Conservation (phyloP, 805 yeast genomes). For the Saccharomycopsis malanga region DNA sequence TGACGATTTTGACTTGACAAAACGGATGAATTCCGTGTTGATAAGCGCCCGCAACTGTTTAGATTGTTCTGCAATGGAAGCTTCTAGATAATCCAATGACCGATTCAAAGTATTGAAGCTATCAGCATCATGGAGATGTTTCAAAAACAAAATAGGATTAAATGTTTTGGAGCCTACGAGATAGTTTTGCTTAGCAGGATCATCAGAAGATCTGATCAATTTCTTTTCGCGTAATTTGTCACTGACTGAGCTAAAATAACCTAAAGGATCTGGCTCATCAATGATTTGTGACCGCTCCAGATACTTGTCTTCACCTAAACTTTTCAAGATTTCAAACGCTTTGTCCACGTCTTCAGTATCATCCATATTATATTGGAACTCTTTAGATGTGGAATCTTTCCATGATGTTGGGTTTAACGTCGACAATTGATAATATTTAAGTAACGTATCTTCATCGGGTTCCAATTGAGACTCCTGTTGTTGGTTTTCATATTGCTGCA, state of each 20-base stretch:
- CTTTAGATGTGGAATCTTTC: slow-evolving; percentile 29
- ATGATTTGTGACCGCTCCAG: slow-evolving; percentile 22
- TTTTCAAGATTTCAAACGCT: slow-evolving; percentile 30
- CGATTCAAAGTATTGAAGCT: slow-evolving; percentile 42
- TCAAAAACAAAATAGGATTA: slow-evolving; percentile 49
- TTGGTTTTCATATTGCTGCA: neutral
- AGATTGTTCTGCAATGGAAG: slow-evolving; percentile 42
- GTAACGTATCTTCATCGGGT: slow-evolving; percentile 26
- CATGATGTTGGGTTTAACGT: slow-evolving; percentile 38
- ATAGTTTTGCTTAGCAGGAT: slow-evolving; percentile 34
- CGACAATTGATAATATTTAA: slow-evolving; percentile 38
- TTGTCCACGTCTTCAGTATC: slow-evolving; percentile 26
- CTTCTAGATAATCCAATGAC: slow-evolving; percentile 44
- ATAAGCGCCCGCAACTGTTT: slow-evolving; percentile 44
- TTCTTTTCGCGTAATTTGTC: slow-evolving; percentile 36
- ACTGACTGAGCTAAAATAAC: slow-evolving; percentile 41
- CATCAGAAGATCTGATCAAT: slow-evolving; percentile 32
- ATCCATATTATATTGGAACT: slow-evolving; percentile 25
- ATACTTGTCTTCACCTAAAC: slow-evolving; percentile 25
- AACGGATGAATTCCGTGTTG: slow-evolving; percentile 53
- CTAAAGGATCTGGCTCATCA: slow-evolving; percentile 51
- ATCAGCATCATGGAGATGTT: slow-evolving; percentile 48
- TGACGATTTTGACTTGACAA: slow-evolving; percentile 57
- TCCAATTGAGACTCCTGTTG: slow-evolving; percentile 1
- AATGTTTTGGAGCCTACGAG: slow-evolving; percentile 52